Evolutionary conservation across 345 rosid species (phyloP).

Genomic region (Pistacia integerrima): DNA sequence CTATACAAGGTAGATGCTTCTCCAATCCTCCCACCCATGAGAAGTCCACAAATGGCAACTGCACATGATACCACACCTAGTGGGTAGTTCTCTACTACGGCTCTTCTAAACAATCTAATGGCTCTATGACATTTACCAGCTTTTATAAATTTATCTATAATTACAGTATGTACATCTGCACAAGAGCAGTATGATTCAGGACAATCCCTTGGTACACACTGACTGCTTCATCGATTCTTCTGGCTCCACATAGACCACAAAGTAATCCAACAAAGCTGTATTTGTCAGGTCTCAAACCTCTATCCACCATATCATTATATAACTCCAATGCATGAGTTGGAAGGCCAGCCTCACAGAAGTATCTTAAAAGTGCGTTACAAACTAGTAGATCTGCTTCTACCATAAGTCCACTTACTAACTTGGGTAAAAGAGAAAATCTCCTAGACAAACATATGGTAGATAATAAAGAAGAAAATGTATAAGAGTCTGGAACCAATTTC

Average conservation of each 20-base stretch:
- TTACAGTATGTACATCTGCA: conserved; percentile 64
- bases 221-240: conserved; percentile 42
- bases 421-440: conserved; percentile 37
- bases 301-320: conserved; percentile 42
- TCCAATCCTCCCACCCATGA: conserved; percentile 45
- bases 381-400: conserved; percentile 44
- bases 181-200: conserved; percentile 28
- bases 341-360: conserved; percentile 52
- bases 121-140: conserved; percentile 48
- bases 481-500: conserved; percentile 64
- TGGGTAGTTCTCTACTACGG: conserved; percentile 39
- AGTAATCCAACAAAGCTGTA: conserved; percentile 61
- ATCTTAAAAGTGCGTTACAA: conserved; percentile 57
- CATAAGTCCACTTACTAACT: conserved; percentile 32
- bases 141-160: conserved; percentile 53
- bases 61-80: conserved; percentile 67
- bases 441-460: conserved; percentile 45
- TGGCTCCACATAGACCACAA: conserved; percentile 47
- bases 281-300: conserved; percentile 56
- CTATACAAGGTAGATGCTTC: conserved; percentile 51
- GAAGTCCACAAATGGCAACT: conserved; percentile 63
- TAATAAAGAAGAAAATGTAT: conserved; percentile 58
- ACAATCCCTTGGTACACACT: conserved; percentile 48
- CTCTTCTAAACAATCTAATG: conserved; percentile 47
- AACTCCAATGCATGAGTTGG: conserved; percentile 45